A percentile compares a stretch with the other conserved stretches of the same genome.
Evolutionary conservation across 345 rosid genomes (phyloP).

Genomic region (Cardamine resedifolia): DNA sequence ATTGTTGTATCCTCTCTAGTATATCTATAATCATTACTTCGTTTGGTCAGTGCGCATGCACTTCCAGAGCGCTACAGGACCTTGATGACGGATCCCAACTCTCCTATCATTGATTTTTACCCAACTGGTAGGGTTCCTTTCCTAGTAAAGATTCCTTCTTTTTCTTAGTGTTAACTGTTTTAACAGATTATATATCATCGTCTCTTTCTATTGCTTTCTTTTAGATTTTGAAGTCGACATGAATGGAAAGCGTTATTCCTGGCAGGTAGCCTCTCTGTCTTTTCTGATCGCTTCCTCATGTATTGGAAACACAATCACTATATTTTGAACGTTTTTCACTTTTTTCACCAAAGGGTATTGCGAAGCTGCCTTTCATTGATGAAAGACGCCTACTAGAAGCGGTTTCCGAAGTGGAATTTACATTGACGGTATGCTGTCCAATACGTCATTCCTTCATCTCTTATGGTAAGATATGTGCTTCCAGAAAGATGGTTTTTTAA

Average conservation of each 20-base stretch:
- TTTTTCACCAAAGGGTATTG: conserved; percentile 63
- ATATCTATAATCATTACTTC: neutral
- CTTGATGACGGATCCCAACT: conserved; percentile 87
- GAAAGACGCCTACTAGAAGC: conserved; percentile 84
- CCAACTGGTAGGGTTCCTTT: conserved; percentile 60
- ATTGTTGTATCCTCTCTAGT: neutral
- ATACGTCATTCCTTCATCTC: neutral
- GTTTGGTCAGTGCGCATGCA: conserved; percentile 81
- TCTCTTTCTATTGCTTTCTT: conserved; percentile 9
- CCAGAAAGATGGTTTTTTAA: neutral
- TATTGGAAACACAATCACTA: conserved; percentile 6
- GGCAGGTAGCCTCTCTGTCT: conserved; percentile 64
- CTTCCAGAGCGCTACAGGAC: conserved; percentile 79
- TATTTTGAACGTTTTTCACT: neutral
- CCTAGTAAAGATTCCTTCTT: neutral
- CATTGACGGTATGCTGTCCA: conserved; percentile 61
- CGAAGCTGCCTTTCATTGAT: conserved; percentile 94
- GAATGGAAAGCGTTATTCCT: conserved; percentile 87
- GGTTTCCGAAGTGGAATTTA: conserved; percentile 70
- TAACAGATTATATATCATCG: neutral
- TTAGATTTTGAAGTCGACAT: conserved; percentile 95
- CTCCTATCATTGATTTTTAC: conserved; percentile 90
- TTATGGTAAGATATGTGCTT: conserved; percentile 17
- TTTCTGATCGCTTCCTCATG: conserved; percentile 6
- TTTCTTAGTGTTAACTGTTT: neutral